Base-by-base conservation (phyloP, 345 rosid species). In the Gossypium arboreum region DNA sequence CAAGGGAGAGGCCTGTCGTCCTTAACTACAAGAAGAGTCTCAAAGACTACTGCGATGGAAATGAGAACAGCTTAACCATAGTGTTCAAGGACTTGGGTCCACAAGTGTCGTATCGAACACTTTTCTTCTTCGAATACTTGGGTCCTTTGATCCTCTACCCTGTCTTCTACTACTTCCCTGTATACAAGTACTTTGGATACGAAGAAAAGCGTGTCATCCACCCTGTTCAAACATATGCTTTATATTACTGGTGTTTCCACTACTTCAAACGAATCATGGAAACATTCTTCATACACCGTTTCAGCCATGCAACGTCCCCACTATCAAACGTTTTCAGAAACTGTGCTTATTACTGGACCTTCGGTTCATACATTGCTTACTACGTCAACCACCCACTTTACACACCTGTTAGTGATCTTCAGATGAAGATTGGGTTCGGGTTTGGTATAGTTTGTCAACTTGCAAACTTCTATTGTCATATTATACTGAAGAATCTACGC, bases 271-370 rank as follows among this genome's bases (percentile, higher is more conserved):
- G 98, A 8, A 93, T 95, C 76, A 84, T 93, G 89, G 99, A 95
- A 76, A 95, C 99, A 16, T 95, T 93, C 80, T 95, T 95, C 43
- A 80, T 95, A 71, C 99, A 95, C 61, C 86, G 90, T 22, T 95
- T 95, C 82, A 95, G 98, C 81, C 99, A 93, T 20, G 94, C 98
- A 10, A 95, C 99, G 2, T 95, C 99, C 2, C 98, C 99, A 2
- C 73, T 95, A 10, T 88, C 86, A 43, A 95, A 95, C 71, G 99
- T 95, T 74, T 95, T 95, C 83, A 86, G 97, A 34, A 95, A 95
- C 80, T 95, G 98, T 82, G 85, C 94, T 76, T 95, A 95, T 63
- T 95, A 95, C 74, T 95, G 99, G 99, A 85, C 85, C 34, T 95
- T 95, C 73, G 98, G 99, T 72, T 79, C 83, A 60, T 91, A 82